phyloP scores from a whole-genome alignment of 768 basidiomycete genomes.

The Tricholoma matsutake region DNA sequence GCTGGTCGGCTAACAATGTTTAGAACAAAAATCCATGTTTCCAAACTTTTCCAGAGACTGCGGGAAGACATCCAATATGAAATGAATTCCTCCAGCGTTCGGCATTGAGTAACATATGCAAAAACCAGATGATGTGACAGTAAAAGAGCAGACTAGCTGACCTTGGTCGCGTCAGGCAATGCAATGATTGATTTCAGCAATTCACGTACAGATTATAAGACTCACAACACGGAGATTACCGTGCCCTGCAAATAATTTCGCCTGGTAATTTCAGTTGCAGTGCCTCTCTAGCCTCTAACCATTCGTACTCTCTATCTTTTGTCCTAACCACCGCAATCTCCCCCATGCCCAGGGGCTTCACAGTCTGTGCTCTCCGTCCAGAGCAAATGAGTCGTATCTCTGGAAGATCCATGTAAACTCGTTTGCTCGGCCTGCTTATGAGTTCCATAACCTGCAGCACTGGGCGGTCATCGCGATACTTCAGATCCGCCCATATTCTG shows the following conservation, averaged over 20 bases:
- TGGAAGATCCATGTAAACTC: constrained; percentile 66
- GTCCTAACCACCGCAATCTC: constrained; percentile 89
- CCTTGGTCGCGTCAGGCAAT: background rate
- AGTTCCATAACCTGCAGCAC: constrained; percentile 79
- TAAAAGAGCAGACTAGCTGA: background rate
- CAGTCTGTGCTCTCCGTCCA: constrained; percentile 75
- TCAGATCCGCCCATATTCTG: constrained; percentile 92
- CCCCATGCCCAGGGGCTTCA: constrained; percentile 86
- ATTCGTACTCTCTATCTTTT: constrained; percentile 67
- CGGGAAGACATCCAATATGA: too few relatives aligned
- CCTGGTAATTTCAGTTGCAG: constrained; percentile 72
- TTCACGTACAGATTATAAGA: background rate
- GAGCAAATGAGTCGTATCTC: constrained; percentile 80
- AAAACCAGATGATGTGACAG: too few relatives aligned
- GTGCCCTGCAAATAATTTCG: constrained; percentile 84
- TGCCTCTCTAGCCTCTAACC: constrained; percentile 93
- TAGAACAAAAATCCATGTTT: too few relatives aligned
- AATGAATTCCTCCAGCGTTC: too few relatives aligned
- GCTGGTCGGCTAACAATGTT: too few relatives aligned
- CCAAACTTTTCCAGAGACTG: too few relatives aligned
- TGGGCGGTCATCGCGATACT: constrained; percentile 88
- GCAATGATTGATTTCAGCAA: background rate
- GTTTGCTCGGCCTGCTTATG: constrained; percentile 80
- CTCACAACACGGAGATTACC: constrained; percentile 22
- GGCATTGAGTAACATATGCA: too few relatives aligned